Evolutionary conservation across 768 basidiomycete species (phyloP).

Genomic region (Lentinula boryana): DNA sequence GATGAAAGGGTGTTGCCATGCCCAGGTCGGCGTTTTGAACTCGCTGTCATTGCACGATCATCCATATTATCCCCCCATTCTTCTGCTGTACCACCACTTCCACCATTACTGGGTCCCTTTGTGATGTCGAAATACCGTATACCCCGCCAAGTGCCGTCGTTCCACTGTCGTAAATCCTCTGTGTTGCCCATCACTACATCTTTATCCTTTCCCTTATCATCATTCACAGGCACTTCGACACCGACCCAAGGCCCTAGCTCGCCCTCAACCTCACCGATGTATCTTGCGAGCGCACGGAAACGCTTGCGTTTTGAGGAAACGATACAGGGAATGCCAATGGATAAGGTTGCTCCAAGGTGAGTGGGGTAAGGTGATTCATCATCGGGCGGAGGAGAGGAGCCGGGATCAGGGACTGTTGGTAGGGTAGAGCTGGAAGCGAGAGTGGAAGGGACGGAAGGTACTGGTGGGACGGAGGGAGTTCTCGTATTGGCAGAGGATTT

Average conservation of each 20-base stretch:
- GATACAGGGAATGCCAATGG: constrained; percentile 88
- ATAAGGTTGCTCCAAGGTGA: constrained; percentile 53
- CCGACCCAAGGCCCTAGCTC: constrained; percentile 86
- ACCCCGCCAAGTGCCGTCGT: constrained; percentile 80
- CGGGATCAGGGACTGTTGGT: neutral
- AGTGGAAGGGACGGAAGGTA: neutral
- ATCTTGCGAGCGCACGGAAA: constrained; percentile 82
- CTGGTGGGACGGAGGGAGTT: neutral
- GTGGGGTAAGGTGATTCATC: constrained; percentile 11
- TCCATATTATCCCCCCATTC: constrained; percentile 41
- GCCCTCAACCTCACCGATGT: constrained; percentile 83
- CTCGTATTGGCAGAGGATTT: neutral
- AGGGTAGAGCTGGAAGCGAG: neutral
- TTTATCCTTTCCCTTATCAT: constrained; percentile 30
- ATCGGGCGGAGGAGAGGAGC: constrained; percentile 9
- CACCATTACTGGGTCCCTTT: constrained; percentile 26
- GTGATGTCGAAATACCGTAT: constrained; percentile 77
- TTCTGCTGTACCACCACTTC: constrained; percentile 8
- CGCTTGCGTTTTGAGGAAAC: constrained; percentile 77
- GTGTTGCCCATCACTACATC: constrained; percentile 14
- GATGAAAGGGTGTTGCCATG: constrained; percentile 39
- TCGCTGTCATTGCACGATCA: constrained; percentile 36
- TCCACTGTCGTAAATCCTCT: constrained; percentile 56
- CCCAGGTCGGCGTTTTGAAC: constrained; percentile 27
- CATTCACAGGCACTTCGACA: constrained; percentile 76